Conservation (phyloP, 371 early-diverging fungal species). For the Lichtheimia hyalospora region DNA sequence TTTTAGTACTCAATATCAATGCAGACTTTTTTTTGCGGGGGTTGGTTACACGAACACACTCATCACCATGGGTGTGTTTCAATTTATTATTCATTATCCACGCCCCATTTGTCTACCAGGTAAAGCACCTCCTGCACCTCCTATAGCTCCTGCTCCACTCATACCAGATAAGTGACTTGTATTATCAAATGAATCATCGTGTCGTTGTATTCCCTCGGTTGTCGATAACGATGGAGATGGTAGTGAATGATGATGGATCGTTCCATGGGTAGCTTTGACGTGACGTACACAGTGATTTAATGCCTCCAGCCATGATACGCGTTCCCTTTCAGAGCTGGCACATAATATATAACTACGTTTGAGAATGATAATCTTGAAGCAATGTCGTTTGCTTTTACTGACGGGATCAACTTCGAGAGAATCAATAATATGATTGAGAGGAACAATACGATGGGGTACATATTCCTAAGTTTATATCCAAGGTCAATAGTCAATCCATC, state of each 20-base stretch:
- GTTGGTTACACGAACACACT: too few relatives aligned
- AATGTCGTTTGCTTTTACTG: conserved; percentile 55
- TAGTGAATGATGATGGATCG: not conserved
- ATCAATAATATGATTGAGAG: conserved; percentile 68
- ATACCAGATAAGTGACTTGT: conserved; percentile 41
- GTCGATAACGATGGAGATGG: not conserved
- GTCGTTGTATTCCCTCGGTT: not conserved
- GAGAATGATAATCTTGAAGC: conserved; percentile 75
- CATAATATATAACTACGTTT: conserved; percentile 73
- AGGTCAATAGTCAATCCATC: not conserved
- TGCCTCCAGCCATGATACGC: conserved; percentile 68
- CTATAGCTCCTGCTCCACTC: conserved; percentile 31
- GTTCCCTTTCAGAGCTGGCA: conserved; percentile 58
- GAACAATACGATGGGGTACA: conserved; percentile 69
- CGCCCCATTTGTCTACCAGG: not conserved
- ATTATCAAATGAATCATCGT: conserved; percentile 45
- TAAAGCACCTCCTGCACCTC: conserved; percentile 28
- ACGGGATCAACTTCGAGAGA: conserved; percentile 71
- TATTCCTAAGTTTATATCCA: conserved; percentile 58
- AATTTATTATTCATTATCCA: too few relatives aligned
- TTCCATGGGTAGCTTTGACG: conserved; percentile 32
- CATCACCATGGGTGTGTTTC: too few relatives aligned
- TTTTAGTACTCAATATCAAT: not conserved
- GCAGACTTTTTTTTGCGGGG: too few relatives aligned
- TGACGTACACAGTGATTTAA: conserved; percentile 50